Evolutionary conservation across 2,329 filamentous ascomycete species (phyloP).

Genomic region (Fusarium proliferatum): DNA sequence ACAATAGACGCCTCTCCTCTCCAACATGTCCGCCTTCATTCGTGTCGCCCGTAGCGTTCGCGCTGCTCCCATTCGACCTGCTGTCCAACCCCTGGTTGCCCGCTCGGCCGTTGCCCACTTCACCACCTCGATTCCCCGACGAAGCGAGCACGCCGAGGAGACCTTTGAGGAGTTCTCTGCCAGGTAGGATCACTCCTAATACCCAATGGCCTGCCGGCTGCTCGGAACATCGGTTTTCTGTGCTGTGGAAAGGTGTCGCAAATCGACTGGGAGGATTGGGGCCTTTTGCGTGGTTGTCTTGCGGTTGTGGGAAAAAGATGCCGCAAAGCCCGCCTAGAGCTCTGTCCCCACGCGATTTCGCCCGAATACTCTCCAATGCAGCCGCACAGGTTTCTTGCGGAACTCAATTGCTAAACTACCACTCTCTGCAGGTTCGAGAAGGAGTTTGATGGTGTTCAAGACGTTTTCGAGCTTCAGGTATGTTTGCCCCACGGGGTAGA

Average conservation of each 20-base stretch:
- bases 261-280: background rate
- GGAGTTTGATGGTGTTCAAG: conserved; percentile 97
- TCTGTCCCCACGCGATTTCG: conserved; percentile 43
- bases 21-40: conserved; percentile 76
- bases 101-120: conserved; percentile 69
- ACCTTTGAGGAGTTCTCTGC: conserved; percentile 99
- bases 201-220: conserved; percentile 31
- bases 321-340: conserved; percentile 41
- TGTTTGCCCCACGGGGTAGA: conserved; percentile 41
- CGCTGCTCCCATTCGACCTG: conserved; percentile 69
- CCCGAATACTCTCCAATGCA: conserved; percentile 44
- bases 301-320: conserved; percentile 40
- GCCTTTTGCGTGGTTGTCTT: conserved; percentile 15
- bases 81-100: conserved; percentile 65
- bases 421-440: conserved; percentile 85
- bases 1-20: conserved; percentile 35
- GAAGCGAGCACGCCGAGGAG: conserved; percentile 84
- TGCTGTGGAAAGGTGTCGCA: background rate
- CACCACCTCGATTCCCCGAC: conserved; percentile 70
- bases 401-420: conserved; percentile 46
- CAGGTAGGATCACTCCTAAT: conserved; percentile 72
- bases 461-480: conserved; percentile 99
- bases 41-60: conserved; percentile 78
- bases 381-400: conserved; percentile 26
- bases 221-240: background rate